phyloP scores from a whole-genome alignment of 106 monocot genomes.

The Platanthera guangdongensis region DNA sequence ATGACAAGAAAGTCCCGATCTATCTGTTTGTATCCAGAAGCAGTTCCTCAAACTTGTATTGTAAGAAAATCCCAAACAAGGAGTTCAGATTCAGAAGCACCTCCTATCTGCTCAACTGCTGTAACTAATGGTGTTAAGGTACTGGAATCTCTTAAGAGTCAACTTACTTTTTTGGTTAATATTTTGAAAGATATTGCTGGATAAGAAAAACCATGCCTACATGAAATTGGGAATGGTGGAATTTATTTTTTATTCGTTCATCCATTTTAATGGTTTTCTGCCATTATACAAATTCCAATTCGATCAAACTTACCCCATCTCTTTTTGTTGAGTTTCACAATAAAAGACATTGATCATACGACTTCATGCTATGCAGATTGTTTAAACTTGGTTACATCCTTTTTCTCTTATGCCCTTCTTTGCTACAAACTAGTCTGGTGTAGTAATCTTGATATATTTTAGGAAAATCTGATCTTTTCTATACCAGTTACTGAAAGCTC shows the following conservation, averaged over 20 bases:
- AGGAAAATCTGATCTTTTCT: not conserved
- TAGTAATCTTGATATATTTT: not conserved
- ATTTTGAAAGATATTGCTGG: not conserved
- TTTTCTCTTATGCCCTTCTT: not conserved
- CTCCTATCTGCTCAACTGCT: conserved; percentile 57
- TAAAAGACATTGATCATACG: not conserved
- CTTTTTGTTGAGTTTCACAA: not conserved
- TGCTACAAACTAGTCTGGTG: not conserved
- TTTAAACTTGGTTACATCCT: not conserved
- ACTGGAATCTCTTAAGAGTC: conserved; percentile 5
- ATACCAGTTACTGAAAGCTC: not conserved
- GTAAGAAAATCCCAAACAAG: conserved; percentile 14
- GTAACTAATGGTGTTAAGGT: conserved; percentile 97
- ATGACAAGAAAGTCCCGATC: conserved; percentile 3
- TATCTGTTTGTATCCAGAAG: conserved; percentile 75
- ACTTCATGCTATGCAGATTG: not conserved
- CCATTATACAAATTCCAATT: not conserved
- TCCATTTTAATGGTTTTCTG: too few species aligned
- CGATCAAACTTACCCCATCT: not conserved
- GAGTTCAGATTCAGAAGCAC: conserved; percentile 55
- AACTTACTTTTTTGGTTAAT: not conserved
- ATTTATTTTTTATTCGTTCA: not conserved
- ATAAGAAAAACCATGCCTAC: not conserved
- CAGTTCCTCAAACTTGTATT: conserved; percentile 38
- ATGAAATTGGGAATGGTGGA: not conserved